Evolutionary conservation across 192 early-diverging fungal genomes (phyloP).

Genomic region (Entomortierella beljakovae): DNA sequence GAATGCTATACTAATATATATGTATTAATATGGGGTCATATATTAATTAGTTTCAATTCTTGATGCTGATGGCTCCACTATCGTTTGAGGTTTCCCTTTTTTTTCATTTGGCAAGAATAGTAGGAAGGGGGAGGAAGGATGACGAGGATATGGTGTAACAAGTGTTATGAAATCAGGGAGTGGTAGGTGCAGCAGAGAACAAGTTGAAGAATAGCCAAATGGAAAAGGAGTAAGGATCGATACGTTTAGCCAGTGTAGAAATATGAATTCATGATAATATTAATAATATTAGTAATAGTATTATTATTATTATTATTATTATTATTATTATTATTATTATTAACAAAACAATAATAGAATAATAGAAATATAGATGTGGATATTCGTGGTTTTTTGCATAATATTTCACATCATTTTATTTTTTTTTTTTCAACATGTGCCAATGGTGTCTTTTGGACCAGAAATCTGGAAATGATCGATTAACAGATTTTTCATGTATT

Average conservation of each 20-base stretch:
- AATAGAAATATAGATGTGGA: conserved; percentile 4
- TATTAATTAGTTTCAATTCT: no score
- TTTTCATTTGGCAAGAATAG: background rate
- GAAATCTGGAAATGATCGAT: background rate
- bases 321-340: no score
- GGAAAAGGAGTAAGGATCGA: background rate
- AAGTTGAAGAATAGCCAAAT: background rate
- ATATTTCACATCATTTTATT: conserved; percentile 36
- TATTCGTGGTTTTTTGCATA: conserved; percentile 41
- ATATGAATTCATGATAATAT: no score
- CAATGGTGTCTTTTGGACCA: background rate
- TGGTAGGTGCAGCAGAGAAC: background rate
- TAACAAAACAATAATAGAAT: conserved; percentile 1
- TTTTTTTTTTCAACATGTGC: conserved; percentile 8
- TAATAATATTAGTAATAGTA: no score
- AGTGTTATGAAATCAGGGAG: conserved; percentile 23
- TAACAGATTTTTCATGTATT: no score
- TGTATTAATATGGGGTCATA: no score
- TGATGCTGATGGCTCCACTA: background rate
- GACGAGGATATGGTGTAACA: background rate
- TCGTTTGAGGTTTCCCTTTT: background rate
- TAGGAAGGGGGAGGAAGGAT: background rate
- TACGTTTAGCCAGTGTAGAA: no score
- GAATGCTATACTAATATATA: no score
- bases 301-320: no score